These are phyloP conservation scores for Vaccinium myrtillus DNA, from an alignment of 148 eudicot species.

Conservation along the genomic window DNA sequence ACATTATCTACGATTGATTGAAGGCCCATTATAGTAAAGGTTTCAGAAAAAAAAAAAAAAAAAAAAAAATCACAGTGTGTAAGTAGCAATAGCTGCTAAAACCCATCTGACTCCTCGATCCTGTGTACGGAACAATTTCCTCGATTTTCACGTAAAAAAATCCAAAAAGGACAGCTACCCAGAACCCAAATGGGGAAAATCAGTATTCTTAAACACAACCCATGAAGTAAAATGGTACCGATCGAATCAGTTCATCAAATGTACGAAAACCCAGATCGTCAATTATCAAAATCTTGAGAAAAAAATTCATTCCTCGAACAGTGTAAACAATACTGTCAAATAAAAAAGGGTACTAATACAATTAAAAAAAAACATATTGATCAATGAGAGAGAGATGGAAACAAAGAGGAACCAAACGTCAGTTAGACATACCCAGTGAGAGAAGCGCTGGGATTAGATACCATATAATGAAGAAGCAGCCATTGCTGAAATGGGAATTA, in stretches of 20 bases:
- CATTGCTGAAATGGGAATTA: slow-evolving; percentile 12
- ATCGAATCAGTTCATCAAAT: background rate
- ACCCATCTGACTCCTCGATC: slow-evolving; percentile 6
- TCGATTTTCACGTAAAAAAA: slow-evolving; percentile 19
- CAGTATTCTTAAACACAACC: background rate
- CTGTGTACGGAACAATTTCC: slow-evolving; percentile 10
- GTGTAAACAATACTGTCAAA: background rate
- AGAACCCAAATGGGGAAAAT: background rate
- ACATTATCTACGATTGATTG: background rate
- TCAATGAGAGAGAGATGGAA: background rate
- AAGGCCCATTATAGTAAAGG: background rate
- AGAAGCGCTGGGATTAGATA: slow-evolving; percentile 12
- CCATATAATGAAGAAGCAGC: background rate
- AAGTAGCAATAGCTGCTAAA: slow-evolving; percentile 2
- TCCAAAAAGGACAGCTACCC: background rate
- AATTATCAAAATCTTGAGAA: slow-evolving; percentile 2
- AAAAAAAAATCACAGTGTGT: background rate
- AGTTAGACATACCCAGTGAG: slow-evolving; percentile 18
- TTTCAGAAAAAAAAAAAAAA: background rate
- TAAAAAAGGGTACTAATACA: background rate
- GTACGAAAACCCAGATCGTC: slow-evolving; percentile 16
- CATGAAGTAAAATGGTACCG: background rate
- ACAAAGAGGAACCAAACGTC: slow-evolving; percentile 4
- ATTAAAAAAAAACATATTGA: background rate
- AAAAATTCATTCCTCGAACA: background rate